Conservation (phyloP, 1,284 basidiomycete species). For the Tilletia horrida region DNA sequence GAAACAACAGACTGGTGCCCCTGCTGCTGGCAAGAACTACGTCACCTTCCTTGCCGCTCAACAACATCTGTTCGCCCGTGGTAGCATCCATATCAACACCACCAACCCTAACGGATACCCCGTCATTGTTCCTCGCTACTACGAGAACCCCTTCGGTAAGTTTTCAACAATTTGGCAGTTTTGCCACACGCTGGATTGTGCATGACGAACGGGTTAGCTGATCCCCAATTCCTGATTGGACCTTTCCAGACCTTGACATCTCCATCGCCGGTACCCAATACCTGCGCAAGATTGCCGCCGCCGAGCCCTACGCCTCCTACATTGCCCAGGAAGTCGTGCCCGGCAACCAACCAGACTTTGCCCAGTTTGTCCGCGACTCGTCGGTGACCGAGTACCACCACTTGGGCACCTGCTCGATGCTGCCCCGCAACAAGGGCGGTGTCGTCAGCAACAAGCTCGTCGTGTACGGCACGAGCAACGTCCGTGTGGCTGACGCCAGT, state of each 20-base stretch:
- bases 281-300: slow-evolving; percentile 38
- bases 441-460: slow-evolving; percentile 40
- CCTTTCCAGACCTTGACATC: slow-evolving; percentile 34
- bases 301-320: slow-evolving; percentile 33
- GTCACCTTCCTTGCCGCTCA: slow-evolving; percentile 55
- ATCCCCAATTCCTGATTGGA: no score
- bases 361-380: slow-evolving; percentile 57
- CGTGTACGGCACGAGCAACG: slow-evolving; percentile 44
- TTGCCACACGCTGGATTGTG: no score
- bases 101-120: slow-evolving; percentile 63
- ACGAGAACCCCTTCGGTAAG: slow-evolving; percentile 23
- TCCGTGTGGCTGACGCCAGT: slow-evolving; percentile 37
- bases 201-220: no score
- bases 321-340: slow-evolving; percentile 38
- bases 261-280: slow-evolving; percentile 41
- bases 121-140: slow-evolving; percentile 66
- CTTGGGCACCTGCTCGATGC: slow-evolving; percentile 55
- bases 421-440: slow-evolving; percentile 41
- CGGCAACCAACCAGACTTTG: slow-evolving; percentile 59
- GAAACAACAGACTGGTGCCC: slow-evolving; percentile 35
- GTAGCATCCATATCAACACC: slow-evolving; percentile 60
- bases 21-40: slow-evolving; percentile 40
- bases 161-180: no score
- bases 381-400: slow-evolving; percentile 60
- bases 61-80: slow-evolving; percentile 65